Evolutionary conservation across 768 basidiomycete genomes (phyloP), one percentile per base, ranked within the genome.

Genomic region (Suillus paluster): DNA sequence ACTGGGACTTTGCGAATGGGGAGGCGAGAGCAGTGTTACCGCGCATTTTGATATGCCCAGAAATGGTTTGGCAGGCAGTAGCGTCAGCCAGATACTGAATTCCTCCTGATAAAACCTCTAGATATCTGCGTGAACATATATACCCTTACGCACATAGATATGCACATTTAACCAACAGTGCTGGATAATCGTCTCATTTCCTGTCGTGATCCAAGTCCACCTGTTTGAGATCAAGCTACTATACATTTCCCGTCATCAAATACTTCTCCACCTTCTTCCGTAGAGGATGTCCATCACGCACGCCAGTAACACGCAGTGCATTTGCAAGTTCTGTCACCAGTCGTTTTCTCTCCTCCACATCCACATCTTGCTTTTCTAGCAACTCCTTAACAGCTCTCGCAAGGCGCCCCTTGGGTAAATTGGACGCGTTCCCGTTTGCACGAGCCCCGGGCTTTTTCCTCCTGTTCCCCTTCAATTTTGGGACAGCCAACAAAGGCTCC

Each of bases 191-290:
- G 21, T 38, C n/a, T 9, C 52, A 23, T 54, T 5, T 1, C 4
- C 15, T 38, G 34, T 54, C 19, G 36, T 55, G 9, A 17, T 27
- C 23, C 23, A 11, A 55, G 8, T 27, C 38, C 38, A 27, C 9
- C 4, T 25, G 54, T 27, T 38, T 19, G 23, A 55, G 38, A 27
- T 27, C 36, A 55, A 39, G 10, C 36, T 39, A 41, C 6, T 55
- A 55, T 39, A 55, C 54, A 23, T 30, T 59, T 17, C 65, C 63
- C 19, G 65, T 68, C 23, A 63, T 60, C 21, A 82, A 63, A 69
- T 80, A 87, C 71, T 85, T 91, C 60, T 87, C 87, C 61, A 92
- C 67, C 68, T 80, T 86, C 75, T 86, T 91, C 54, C 89, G 84
- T 57, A 92, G 77, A n/a, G 85, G 80, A 70, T 91, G 88, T 61